Evolutionary conservation across 768 basidiomycete species (phyloP), one percentile per base, ranked within the genome.

Genomic region (Jaapia argillacea): DNA sequence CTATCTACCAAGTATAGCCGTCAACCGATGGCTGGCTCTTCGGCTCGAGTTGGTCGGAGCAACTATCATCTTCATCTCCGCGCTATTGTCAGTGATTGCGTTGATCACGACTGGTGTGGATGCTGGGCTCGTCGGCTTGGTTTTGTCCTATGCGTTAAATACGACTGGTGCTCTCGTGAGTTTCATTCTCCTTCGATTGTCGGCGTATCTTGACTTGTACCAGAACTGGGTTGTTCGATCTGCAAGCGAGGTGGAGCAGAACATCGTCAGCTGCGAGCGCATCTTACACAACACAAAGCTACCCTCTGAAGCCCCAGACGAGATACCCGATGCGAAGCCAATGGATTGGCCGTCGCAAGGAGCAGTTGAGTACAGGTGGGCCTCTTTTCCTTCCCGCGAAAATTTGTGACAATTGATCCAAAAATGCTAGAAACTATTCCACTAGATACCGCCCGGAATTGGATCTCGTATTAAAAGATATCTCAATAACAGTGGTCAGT

Each of bases 211-310:
- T 35, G 33, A 16, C 28, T 24, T 14, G 22, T 21, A 21, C 16
- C 48, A 86, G 81, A 85, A 87, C 53, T 86, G 85, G 85, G 69
- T 88, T 4, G 85, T 89, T 22, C 75, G 85, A 24, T 80, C 81
- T 12, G 80, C 84, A 2, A 85, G 81, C 52, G 91, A 93, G 59
- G 86, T 91, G 10, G 91, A 94, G 56, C 85, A 91, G 53, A 88
- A 87, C 51, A 81, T 90, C 52, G 87, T 91, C 47, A 87, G 85
- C 53, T 85, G 89, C 13, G 91, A 94, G 58, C 80, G 90, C 4
- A 83, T 93, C 42, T 59, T 86, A 22, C 81, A 92, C 52, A 93
- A 96, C 54, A 79, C 79, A 22, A 68, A 81, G 5, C 68, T 94
- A 14, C 54, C 67, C 14, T 67, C 79, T 0, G 93, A 97, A 60